A percentile compares a stretch with the other conserved stretches of the same genome.
Evolutionary conservation across 495 filamentous ascomycete genomes (phyloP).

Genomic region (Echria macrotheca): DNA sequence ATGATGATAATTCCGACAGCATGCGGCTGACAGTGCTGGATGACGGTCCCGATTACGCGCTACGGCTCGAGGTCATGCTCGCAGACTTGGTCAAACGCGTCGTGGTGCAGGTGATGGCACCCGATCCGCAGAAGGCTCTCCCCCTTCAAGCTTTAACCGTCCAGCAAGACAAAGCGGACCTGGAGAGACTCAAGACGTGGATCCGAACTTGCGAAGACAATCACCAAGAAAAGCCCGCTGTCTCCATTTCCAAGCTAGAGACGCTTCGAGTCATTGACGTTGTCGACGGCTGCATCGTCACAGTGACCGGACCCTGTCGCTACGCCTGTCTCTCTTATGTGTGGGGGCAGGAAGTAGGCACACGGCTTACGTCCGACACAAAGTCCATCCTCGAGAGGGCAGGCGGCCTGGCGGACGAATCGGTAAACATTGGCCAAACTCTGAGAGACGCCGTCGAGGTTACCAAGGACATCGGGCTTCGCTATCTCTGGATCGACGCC

Average conservation of each 20-base stretch:
- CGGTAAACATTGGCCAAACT: conserved; percentile 17
- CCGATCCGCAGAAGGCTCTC: neutral
- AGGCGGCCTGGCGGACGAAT: conserved; percentile 3
- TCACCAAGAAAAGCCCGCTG: neutral
- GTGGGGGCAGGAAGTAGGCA: conserved; percentile 8
- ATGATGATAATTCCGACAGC: neutral
- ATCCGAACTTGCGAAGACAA: conserved; percentile 8
- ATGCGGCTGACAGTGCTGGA: conserved; percentile 10
- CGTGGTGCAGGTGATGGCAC: conserved; percentile 5
- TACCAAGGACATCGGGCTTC: conserved; percentile 17
- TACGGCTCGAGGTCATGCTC: conserved; percentile 10
- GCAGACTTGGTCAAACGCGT: neutral
- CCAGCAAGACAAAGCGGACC: conserved; percentile 1
- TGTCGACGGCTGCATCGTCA: conserved; percentile 1
- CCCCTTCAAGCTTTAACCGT: conserved; percentile 4
- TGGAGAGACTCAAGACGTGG: conserved; percentile 5
- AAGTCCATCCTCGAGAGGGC: conserved; percentile 3
- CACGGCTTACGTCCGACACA: conserved; percentile 4
- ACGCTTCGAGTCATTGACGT: conserved; percentile 11
- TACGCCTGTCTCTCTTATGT: conserved; percentile 19
- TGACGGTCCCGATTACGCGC: conserved; percentile 11
- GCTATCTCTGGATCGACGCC: conserved; percentile 29
- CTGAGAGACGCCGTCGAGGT: conserved; percentile 23
- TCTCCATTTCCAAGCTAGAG: neutral
- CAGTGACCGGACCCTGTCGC: neutral